Base-by-base conservation (phyloP, 2,329 filamentous ascomycete genomes). In the Phaeosphaeriaceae sp. region DNA sequence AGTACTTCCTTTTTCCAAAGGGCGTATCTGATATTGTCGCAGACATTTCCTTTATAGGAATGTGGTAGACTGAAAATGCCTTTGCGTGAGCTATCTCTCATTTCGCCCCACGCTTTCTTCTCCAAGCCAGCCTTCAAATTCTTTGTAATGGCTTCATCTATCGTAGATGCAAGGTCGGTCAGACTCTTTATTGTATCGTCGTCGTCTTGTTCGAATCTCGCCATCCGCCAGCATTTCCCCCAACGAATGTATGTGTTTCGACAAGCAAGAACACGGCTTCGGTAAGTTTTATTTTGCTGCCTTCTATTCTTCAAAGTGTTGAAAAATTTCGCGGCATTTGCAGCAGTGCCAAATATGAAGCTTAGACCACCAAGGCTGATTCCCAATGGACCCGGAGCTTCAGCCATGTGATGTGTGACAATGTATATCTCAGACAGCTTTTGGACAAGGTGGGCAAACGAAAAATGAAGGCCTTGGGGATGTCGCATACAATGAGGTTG, bases 331-430 rank as follows among this genome's bases (percentile, higher is more conserved):
- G 18, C 9, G 3, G 18, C 17, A 3, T 3, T 7, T 9, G 36
- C 11, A 21, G n/a, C 3, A 12, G 36, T 38, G 3, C 17, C n/a
- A 6, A 38, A 20, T 5, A 38, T n/a, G n/a, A 38, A 38, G 17
- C 18, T 38, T 12, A 38, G 36, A 16, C 36, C 12, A 3, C 4
- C 17, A 4, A 38, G 8, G 7, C 36, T 11, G 6, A 23, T 4
- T 4, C 36, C 17, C 3, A 38, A 5, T 23, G 36, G 11, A 2
- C 12, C 28, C 34, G 62, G 35, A 60, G 64, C 12, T 16, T 15
- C 6, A 53, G 4, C 1, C 67, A 39, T 54, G n/a, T n/a, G n/a
- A n/a, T n/a, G n/a, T n/a, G n/a, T n/a, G n/a, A n/a, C n/a, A n/a
- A n/a, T n/a, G n/a, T n/a, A n/a, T n/a, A n/a, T n/a, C n/a, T n/a